phyloP scores from a whole-genome alignment of 306 rosid genomes.

The Lathyrus tuberosus region DNA sequence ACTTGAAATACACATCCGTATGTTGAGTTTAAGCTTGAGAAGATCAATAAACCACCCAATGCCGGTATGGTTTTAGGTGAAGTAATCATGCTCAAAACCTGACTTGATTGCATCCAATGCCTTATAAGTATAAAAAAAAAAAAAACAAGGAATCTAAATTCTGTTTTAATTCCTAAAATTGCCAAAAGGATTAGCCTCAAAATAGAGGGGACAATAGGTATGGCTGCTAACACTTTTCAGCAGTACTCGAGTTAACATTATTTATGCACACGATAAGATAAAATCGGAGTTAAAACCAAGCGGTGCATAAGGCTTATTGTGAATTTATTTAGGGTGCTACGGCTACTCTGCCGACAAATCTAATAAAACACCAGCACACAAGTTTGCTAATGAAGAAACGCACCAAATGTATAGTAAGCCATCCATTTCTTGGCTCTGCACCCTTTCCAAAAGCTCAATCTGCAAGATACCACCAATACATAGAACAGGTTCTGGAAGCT shows the following conservation, averaged over 20 bases:
- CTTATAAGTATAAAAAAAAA: background rate
- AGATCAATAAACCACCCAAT: background rate
- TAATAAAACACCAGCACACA: conserved; percentile 18
- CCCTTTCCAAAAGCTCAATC: conserved; percentile 89
- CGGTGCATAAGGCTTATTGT: conserved; percentile 9
- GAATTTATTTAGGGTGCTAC: background rate
- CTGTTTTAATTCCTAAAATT: background rate
- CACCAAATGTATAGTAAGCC: conserved; percentile 84
- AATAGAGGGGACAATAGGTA: background rate
- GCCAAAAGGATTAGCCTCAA: background rate
- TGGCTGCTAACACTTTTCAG: conserved; percentile 9
- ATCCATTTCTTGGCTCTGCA: conserved; percentile 87
- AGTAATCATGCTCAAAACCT: background rate
- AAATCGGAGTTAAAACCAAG: conserved; percentile 27
- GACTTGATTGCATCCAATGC: conserved; percentile 7
- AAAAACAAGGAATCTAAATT: background rate
- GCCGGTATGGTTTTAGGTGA: background rate
- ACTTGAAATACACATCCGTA: no score
- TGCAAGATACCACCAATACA: conserved; percentile 91
- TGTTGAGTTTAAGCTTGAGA: background rate
- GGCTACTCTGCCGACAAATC: conserved; percentile 29
- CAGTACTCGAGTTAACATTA: conserved; percentile 8
- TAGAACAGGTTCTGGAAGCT: conserved; percentile 89
- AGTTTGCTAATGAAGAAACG: conserved; percentile 34
- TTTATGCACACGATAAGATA: conserved; percentile 7